These are phyloP conservation scores for Aspergillus fumigatus DNA, from an alignment of 2,329 filamentous ascomycete genomes.

Conservation along the genomic window DNA sequence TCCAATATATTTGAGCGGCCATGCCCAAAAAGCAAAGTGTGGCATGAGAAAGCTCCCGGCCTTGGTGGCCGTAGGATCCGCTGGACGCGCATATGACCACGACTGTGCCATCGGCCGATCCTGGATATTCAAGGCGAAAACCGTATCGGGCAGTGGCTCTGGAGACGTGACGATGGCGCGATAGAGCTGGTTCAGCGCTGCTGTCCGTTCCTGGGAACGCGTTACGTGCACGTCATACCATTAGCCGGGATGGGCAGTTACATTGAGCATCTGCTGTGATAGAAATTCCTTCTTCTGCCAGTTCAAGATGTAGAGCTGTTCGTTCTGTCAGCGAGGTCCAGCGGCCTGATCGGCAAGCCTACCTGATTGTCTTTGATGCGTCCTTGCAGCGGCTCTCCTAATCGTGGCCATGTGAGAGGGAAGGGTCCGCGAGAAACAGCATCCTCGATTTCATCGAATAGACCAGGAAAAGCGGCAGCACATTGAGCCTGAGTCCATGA, in stretches of 20 bases:
- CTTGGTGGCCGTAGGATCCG: background rate
- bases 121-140: background rate
- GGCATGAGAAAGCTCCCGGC: no score
- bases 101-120: background rate
- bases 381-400: background rate
- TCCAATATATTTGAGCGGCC: no score
- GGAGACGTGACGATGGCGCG: background rate
- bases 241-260: background rate
- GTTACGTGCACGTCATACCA: background rate
- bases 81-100: background rate
- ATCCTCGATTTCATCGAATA: background rate
- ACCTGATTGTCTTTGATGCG: background rate
- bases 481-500: no score
- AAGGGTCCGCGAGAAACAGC: background rate
- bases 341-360: background rate
- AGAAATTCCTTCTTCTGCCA: background rate
- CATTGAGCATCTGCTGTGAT: background rate
- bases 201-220: background rate
- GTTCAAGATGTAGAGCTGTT: background rate
- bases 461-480: background rate
- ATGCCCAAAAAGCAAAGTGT: no score
- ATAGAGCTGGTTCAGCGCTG: background rate
- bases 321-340: background rate
- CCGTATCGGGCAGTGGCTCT: background rate
- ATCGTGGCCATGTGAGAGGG: background rate